phyloP scores from a whole-genome alignment of 2,329 filamentous ascomycete species.

The Aureobasidium sp. region DNA sequence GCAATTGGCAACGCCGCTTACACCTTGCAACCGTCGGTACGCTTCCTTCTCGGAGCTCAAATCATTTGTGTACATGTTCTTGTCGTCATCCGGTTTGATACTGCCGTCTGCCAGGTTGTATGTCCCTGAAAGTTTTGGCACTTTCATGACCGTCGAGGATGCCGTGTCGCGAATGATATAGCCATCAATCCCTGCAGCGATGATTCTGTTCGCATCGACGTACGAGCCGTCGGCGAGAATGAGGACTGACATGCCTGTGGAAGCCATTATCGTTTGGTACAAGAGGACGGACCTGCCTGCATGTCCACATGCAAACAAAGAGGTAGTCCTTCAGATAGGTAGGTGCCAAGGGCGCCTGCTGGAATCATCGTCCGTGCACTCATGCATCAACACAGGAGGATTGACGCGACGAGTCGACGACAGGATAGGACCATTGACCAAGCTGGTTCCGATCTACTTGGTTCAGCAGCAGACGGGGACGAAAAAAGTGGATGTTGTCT shows the following conservation, averaged over 20 bases:
- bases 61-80: neutral
- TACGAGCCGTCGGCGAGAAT: neutral
- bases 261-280: neutral
- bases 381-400: neutral
- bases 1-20: neutral
- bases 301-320: neutral
- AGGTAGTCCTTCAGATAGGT: neutral
- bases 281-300: too few relatives aligned
- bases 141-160: neutral
- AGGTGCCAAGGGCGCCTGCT: neutral
- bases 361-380: neutral
- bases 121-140: neutral
- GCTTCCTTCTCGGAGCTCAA: neutral
- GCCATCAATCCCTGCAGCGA: neutral
- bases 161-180: neutral
- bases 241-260: neutral
- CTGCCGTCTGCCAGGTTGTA: neutral
- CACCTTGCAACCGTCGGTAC: neutral
- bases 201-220: neutral
- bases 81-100: neutral
- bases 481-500: too few relatives aligned
- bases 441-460: neutral
- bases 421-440: neutral
- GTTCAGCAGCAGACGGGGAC: too few relatives aligned
- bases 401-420: neutral